A percentile compares a stretch with the other conserved stretches of the same genome.
Conservation (phyloP, 179 eudicot species). For the Vitellaria paradoxa region DNA sequence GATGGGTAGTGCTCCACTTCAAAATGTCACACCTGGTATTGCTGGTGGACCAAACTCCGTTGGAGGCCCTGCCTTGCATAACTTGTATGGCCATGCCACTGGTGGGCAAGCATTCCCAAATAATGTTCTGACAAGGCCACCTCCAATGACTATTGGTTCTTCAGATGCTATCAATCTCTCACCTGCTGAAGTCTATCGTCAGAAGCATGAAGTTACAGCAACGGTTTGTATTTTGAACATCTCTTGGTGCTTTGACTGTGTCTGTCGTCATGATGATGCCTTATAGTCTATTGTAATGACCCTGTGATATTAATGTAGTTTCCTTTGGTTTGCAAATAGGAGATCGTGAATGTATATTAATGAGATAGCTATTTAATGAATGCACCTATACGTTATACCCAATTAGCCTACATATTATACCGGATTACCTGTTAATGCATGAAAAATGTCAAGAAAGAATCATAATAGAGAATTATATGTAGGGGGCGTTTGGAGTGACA, state of each 20-base stretch:
- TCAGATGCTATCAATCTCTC: constrained; percentile 51
- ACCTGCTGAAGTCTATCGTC: constrained; percentile 73
- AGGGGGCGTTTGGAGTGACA: too few relatives aligned
- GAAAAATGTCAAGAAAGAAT: neutral
- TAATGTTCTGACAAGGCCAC: constrained; percentile 51
- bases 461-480: neutral
- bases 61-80: constrained; percentile 45
- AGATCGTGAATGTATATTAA: neutral
- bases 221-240: constrained; percentile 49
- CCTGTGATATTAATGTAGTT: neutral
- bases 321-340: neutral
- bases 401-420: too few relatives aligned
- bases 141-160: constrained; percentile 48
- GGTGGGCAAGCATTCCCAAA: constrained; percentile 46
- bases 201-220: constrained; percentile 86
- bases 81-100: constrained; percentile 47
- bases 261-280: neutral
- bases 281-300: neutral
- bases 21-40: constrained; percentile 38
- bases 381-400: neutral
- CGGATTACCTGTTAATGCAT: too few relatives aligned
- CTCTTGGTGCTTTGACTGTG: neutral
- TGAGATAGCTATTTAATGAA: neutral
- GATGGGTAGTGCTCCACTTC: constrained; percentile 44
- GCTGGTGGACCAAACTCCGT: constrained; percentile 41